These are phyloP conservation scores for Solanum dulcamara DNA, from an alignment of 257 asterid species.

Conservation along the genomic window DNA sequence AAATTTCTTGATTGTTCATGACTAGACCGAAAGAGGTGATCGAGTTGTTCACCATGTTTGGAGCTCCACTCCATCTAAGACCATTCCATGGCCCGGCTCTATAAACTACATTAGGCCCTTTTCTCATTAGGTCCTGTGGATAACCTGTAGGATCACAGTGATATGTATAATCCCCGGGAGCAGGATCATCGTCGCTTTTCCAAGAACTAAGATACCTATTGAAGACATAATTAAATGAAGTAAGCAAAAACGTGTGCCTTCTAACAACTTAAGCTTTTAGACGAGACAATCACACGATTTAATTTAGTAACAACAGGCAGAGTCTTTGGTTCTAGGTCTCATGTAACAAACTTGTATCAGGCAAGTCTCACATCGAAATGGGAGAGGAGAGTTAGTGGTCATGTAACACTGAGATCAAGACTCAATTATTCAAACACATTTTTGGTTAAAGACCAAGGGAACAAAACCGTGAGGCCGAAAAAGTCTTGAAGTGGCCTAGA, in stretches of 20 bases:
- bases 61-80: slow-evolving; percentile 3
- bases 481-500: background rate
- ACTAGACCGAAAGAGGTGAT: background rate
- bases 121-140: slow-evolving; percentile 9
- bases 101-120: background rate
- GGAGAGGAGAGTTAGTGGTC: background rate
- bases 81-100: slow-evolving; percentile 14
- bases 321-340: too few relatives aligned
- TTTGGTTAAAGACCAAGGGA: background rate
- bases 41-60: background rate
- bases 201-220: slow-evolving; percentile 6
- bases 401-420: background rate
- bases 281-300: too few relatives aligned
- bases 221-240: background rate
- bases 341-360: background rate
- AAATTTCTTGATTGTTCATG: background rate
- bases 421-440: background rate
- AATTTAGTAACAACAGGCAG: too few relatives aligned
- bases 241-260: background rate
- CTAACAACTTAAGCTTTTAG: too few relatives aligned
- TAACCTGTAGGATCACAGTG: slow-evolving; percentile 3
- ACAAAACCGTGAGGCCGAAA: background rate
- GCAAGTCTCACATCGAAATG: background rate
- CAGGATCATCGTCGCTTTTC: slow-evolving; percentile 11
- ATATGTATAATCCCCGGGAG: slow-evolving; percentile 11